These are phyloP conservation scores for carrot (Daucus carota) DNA, from an alignment of 129 eudicot species.

Conservation along the genomic window DNA sequence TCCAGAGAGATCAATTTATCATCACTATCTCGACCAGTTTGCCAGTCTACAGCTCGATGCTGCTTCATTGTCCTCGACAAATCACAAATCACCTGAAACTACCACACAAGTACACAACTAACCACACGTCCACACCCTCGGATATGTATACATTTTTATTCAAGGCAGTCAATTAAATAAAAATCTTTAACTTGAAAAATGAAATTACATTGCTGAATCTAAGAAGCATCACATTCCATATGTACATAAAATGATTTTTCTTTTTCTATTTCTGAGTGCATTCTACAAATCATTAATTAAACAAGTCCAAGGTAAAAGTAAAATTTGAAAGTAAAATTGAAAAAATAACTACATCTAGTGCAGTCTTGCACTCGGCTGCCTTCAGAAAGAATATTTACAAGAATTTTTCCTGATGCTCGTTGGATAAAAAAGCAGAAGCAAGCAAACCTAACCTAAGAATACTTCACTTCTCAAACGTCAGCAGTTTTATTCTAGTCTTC, in stretches of 20 bases:
- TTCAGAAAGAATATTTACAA: constrained; percentile 42
- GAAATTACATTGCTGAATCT: neutral
- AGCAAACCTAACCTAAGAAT: constrained; percentile 21
- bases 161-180: neutral
- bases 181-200: neutral
- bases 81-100: neutral
- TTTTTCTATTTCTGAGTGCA: constrained; percentile 17
- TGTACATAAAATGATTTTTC: constrained; percentile 23
- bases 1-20: neutral
- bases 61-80: neutral
- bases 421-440: constrained; percentile 9
- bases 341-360: constrained; percentile 16
- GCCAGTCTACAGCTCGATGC: neutral
- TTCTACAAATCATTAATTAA: constrained; percentile 61
- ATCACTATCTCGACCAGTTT: neutral
- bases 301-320: constrained; percentile 42
- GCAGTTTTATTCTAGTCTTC: neutral
- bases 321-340: constrained; percentile 8
- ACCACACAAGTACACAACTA: neutral
- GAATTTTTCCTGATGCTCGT: neutral
- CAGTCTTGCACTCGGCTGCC: constrained; percentile 20
- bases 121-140: neutral
- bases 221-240: constrained; percentile 16
- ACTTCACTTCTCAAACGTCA: neutral
- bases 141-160: neutral